Evolutionary conservation across 2,329 filamentous ascomycete genomes (phyloP), one percentile per base, ranked within the genome.

Genomic region (Claviceps sp.): DNA sequence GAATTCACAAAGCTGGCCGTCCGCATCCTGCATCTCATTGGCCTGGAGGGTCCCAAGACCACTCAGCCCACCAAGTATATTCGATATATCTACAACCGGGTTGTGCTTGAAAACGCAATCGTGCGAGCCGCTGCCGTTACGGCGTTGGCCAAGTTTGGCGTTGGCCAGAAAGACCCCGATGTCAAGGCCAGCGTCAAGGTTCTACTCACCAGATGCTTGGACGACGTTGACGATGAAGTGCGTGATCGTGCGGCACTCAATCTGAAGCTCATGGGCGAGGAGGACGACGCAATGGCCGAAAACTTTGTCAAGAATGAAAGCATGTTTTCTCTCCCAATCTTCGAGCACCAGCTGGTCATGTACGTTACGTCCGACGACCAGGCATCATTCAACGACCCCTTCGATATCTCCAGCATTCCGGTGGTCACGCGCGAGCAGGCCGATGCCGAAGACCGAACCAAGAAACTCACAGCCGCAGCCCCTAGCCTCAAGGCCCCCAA

Each of bases 1-100:
- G 93, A 98, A 66, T 98, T 97, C 68, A 96, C 93, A 29, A 98
- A 98, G 72, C 77, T 98, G 56, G 91, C 93, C 34, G 91, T 98
- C 47, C 85, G 93, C 54, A 94, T 98, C 60, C 74, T 98, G 51
- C 91, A 98, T 68, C 79, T 98, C 20, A 83, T 98, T 44, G 93
- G 93, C 61, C 78, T 91, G 29, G 93, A 98, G 71, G 93, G 93
- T 0, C 93, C 93, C 56, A 95, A 93, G 73, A 96, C 91, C 3
- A 83, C 87, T 16, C 88, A 96, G 61, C 93, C 93, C 0, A 97
- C 93, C 52, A 97, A 98, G 76, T 98, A 96, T 68, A 95, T 98
- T 60, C 87, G 93, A 53, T 98, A 97, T 70, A 98, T 98, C 64
- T 98, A 98, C 75, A 98, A 98, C 73, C 82, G 93, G 54, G 91